phyloP scores from a whole-genome alignment of 202 grass and related monocot species.

The Alloteropsis angusta region DNA sequence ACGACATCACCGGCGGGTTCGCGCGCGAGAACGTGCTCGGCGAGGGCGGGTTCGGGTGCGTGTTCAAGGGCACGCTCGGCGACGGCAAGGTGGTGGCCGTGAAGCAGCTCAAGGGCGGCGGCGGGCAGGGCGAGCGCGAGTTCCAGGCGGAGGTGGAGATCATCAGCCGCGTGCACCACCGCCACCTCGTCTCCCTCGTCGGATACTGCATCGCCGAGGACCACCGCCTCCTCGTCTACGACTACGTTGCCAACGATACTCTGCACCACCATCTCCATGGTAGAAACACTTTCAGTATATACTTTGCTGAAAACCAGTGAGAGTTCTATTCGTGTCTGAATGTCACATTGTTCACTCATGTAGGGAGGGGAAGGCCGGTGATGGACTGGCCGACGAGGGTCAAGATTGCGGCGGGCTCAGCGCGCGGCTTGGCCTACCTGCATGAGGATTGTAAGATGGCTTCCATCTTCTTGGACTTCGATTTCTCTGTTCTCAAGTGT shows the following conservation, averaged over 20 bases:
- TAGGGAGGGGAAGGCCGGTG: slow-evolving; percentile 44
- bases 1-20: slow-evolving; percentile 78
- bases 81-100: slow-evolving; percentile 75
- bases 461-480: not conserved
- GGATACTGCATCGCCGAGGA: slow-evolving; percentile 73
- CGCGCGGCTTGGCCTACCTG: slow-evolving; percentile 67
- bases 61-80: slow-evolving; percentile 62
- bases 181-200: slow-evolving; percentile 73
- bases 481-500: not conserved
- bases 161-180: slow-evolving; percentile 82
- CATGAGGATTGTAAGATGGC: slow-evolving; percentile 78
- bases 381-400: slow-evolving; percentile 82
- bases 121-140: slow-evolving; percentile 86
- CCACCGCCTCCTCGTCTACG: slow-evolving; percentile 74
- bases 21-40: slow-evolving; percentile 61
- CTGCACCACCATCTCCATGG: slow-evolving; percentile 78
- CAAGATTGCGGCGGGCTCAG: slow-evolving; percentile 67
- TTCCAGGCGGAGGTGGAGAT: slow-evolving; percentile 97
- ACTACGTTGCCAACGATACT: slow-evolving; percentile 67
- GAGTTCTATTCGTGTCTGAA: not conserved
- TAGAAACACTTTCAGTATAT: not conserved
- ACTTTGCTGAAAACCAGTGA: no score
- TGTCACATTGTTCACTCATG: not conserved
- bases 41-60: slow-evolving; percentile 91
- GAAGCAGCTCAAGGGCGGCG: slow-evolving; percentile 83